Base-by-base conservation (phyloP, 495 filamentous ascomycete genomes). In the Daldinia grandis region DNA sequence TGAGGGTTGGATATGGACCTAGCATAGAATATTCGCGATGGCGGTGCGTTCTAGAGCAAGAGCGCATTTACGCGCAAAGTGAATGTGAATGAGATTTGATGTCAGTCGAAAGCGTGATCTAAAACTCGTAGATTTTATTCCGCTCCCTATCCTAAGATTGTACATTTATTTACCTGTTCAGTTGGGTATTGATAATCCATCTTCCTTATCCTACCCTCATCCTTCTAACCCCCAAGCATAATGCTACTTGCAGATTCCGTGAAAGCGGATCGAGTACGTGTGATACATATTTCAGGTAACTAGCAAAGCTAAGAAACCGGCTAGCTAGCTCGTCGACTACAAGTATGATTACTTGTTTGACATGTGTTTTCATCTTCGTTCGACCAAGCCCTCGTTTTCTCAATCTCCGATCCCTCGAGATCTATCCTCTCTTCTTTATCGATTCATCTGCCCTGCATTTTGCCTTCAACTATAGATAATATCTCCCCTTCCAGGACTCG, bases 161-260 rank as follows among this genome's bases (percentile, higher is more conserved):
- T 28, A 24, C 15, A 14, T 27, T 51, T 28, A 14, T 27, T 51
- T 25, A 5, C 12, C 49, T 35, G 44, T 38, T 59, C 56, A 30
- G 31, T 24, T 53, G 63, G 63, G 63, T 66, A 66, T 66, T 55
- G 14, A 37, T 59, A 24, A 17, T 47, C 35, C 10, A 24, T 28
- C 49, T 30, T 14, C 12, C 40, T 1, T 7, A 33, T 5, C 25
- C 37, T 31, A 17, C 12, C 54, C 38, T 47, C 12, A 15, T 64
- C 49, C 33, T 14, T 44, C 25, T 24, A 21, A n/a, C 24, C 42
- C 9, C 31, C 9, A 33, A 33, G 31, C 8, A 30, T 3, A 61
- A 24, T 4, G 35, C 24, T 37, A 37, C 25, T 58, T 42, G 7
- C 21, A 38, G 27, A 66, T n/a, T 42, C 19, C 2, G 19, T 47